Base-by-base conservation (phyloP, 768 basidiomycete species). In the Cantharellus anzutake region DNA sequence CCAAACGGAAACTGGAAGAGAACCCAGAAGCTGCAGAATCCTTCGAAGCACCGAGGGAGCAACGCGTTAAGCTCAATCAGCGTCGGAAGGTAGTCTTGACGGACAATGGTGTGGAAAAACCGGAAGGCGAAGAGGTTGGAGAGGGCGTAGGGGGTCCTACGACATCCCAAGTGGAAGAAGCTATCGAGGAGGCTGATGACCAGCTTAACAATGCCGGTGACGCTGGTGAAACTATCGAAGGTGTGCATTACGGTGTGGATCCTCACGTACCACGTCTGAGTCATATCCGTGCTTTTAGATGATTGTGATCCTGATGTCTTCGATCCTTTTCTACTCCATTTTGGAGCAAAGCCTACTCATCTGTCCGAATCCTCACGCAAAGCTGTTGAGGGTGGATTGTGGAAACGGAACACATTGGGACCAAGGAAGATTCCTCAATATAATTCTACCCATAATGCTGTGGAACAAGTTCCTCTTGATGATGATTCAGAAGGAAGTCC, bases 41-140 rank as follows among this genome's bases (percentile, higher is more conserved):
- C 71, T 56, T 67, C 4, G 70, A 65, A 3, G 68, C 77, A 35
- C 74, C 76, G 1, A 38, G 41, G 39, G 40, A 40, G 29, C 34
- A 37, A 35, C 40, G 20, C 5, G 34, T 38, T 62, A 89, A 88
- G 67, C 74, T 86, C 55, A 87, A 88, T 73, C 37, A 61, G 37
- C 64, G 64, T 60, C 67, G 60, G 41, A 61, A 59, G 50, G 56
- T 44, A 4, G 53, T 41, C 42, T 59, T 37, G 16, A 44, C 57
- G 42, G 59, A 44, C 44, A 11, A 11, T 48, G 44, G 29, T 35
- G 41, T 51, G 42, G 60, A 51, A 51, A 64, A 63, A 61, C 65
- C 57, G 52, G 41, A 61, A 85, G 81, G 68, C 75, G 80, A 57
- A 79, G 76, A 60, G 58, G 38, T 5, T 39, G 14, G 41, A 44